These are phyloP conservation scores for Durotheca rogersii DNA, from an alignment of 495 filamentous ascomycete species.

Conservation along the genomic window DNA sequence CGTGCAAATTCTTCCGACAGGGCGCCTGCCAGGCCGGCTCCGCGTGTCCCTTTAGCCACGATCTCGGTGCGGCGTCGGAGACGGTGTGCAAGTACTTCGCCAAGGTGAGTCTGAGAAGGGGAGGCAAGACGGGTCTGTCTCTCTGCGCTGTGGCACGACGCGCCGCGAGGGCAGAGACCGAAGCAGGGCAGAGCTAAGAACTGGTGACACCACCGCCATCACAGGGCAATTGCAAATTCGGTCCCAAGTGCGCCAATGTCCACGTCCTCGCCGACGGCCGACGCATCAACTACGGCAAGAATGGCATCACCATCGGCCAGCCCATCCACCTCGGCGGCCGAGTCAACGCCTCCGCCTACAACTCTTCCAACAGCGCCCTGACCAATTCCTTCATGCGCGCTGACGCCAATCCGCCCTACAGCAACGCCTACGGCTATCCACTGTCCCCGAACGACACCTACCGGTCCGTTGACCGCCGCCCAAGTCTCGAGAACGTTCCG, in stretches of 20 bases:
- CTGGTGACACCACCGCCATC: slow-evolving; percentile 26
- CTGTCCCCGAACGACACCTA: slow-evolving; percentile 42
- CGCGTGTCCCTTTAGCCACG: slow-evolving; percentile 95
- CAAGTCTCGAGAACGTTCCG: slow-evolving; percentile 59
- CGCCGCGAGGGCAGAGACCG: slow-evolving; percentile 2
- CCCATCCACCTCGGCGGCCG: slow-evolving; percentile 67
- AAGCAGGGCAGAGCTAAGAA: slow-evolving; percentile 36
- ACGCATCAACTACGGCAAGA: slow-evolving; percentile 72
- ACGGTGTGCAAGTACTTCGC: slow-evolving; percentile 97
- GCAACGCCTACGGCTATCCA: slow-evolving; percentile 38
- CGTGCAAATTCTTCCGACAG: slow-evolving; percentile 98
- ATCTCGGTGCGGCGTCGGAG: slow-evolving; percentile 73
- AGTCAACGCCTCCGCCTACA: slow-evolving; percentile 62
- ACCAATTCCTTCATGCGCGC: slow-evolving; percentile 81
- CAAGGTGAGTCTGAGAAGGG: slow-evolving; percentile 88
- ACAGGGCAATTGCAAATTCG: slow-evolving; percentile 98
- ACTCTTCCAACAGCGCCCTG: slow-evolving; percentile 66
- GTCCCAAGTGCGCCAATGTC: slow-evolving; percentile 91
- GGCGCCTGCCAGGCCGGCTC: slow-evolving; percentile 94
- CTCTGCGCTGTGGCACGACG: slow-evolving; percentile 2
- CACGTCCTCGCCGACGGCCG: slow-evolving; percentile 93
- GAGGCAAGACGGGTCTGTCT: not conserved
- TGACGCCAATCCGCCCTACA: slow-evolving; percentile 54
- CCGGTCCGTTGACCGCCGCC: slow-evolving; percentile 46
- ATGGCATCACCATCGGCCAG: slow-evolving; percentile 52